Percentiles rank a stretch among this genome's conserved stretches.
Evolutionary conservation across 768 basidiomycete genomes (phyloP).

Genomic region (Lentinula sp.): DNA sequence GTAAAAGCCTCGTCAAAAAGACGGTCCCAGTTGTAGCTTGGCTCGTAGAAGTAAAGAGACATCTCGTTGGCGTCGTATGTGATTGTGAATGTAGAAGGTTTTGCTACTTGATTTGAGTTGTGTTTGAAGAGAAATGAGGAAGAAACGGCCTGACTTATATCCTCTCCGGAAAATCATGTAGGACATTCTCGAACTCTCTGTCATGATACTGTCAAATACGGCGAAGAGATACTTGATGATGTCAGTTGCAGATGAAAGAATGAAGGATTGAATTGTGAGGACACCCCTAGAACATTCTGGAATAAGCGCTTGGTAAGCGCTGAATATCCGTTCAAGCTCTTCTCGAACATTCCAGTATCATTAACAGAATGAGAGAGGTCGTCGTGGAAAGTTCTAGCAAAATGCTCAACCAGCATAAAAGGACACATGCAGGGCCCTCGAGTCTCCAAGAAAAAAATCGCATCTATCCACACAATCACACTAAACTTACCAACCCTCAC

Average conservation of each 20-base stretch:
- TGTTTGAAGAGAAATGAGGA: neutral
- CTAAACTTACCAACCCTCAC: neutral
- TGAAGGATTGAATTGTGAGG: neutral
- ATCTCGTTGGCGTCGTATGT: neutral
- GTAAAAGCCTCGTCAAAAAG: conserved; percentile 32
- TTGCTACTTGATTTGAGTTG: neutral
- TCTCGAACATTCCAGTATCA: neutral
- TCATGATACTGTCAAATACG: neutral
- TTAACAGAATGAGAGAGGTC: neutral
- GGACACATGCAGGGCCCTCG: neutral
- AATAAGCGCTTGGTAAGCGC: neutral
- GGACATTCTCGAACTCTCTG: neutral
- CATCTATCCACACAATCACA: neutral
- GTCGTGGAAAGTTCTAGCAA: neutral
- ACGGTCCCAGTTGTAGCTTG: conserved; percentile 39
- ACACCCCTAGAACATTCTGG: neutral
- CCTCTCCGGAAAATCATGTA: neutral
- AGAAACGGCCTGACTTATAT: neutral
- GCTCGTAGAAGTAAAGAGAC: conserved; percentile 35
- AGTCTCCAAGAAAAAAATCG: neutral
- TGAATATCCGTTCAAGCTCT: neutral
- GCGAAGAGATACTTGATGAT: neutral
- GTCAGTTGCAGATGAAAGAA: neutral
- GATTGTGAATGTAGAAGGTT: too few species aligned
- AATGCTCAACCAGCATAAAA: neutral